Evolutionary conservation across 257 asterid genomes (phyloP).

Genomic region (Thymus quinquecostatus): DNA sequence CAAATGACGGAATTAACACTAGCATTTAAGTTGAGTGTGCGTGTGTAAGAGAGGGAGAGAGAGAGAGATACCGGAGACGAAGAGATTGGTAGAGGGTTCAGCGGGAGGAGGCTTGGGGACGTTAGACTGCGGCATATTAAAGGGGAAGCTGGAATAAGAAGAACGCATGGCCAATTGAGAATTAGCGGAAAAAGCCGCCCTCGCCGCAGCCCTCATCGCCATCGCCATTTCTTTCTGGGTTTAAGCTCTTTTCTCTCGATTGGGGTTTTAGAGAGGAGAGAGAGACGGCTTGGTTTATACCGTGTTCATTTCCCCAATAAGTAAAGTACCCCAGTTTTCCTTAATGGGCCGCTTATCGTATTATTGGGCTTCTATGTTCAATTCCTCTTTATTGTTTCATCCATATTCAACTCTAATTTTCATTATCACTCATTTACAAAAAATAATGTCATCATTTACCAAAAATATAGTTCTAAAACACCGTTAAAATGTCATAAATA

Average conservation of each 20-base stretch:
- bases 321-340: neutral
- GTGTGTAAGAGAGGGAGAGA: conserved; percentile 6
- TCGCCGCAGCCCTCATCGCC: conserved; percentile 64
- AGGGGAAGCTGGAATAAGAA: conserved; percentile 55
- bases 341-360: neutral
- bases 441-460: too few species aligned
- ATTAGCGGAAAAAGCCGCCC: conserved; percentile 41
- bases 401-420: too few species aligned
- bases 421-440: too few species aligned
- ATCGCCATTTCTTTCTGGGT: conserved; percentile 62
- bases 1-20: neutral
- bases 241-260: neutral
- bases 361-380: neutral
- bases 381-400: neutral
- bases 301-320: neutral
- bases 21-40: neutral
- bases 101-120: conserved; percentile 70
- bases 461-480: too few species aligned
- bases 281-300: neutral
- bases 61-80: conserved; percentile 62
- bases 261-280: conserved; percentile 29
- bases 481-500: too few species aligned
- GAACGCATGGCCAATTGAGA: conserved; percentile 42
- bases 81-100: conserved; percentile 83
- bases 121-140: conserved; percentile 49